Evolutionary conservation across 108 stramenopile genomes (phyloP).

Genomic region (Epithemia pelagica): DNA sequence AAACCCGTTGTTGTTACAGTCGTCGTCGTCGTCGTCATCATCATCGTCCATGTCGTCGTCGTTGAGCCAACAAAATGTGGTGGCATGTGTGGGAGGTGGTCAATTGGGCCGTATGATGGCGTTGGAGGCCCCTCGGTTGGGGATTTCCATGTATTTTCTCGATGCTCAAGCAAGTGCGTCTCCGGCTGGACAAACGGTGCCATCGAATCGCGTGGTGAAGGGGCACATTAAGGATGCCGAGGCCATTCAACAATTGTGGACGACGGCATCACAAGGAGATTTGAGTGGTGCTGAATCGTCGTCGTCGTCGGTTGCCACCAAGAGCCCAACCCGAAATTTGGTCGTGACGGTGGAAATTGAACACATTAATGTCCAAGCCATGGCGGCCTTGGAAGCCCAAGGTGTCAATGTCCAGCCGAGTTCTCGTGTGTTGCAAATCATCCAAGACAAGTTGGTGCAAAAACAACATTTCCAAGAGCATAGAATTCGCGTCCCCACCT

Average conservation of each 20-base stretch:
- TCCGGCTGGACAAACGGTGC: slow-evolving; percentile 63
- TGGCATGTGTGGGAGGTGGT: slow-evolving; percentile 97
- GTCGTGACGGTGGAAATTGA: slow-evolving; percentile 99
- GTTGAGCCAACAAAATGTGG: no score
- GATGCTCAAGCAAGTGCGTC: slow-evolving; percentile 65
- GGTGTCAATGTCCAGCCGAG: slow-evolving; percentile 90
- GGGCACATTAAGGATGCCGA: slow-evolving; percentile 80
- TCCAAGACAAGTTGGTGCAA: slow-evolving; percentile 94
- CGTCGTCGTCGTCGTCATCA: no score
- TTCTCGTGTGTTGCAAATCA: slow-evolving; percentile 74
- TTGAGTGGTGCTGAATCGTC: background rate
- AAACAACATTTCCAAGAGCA: slow-evolving; percentile 81
- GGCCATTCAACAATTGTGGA: slow-evolving; percentile 59
- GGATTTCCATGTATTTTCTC: slow-evolving; percentile 79
- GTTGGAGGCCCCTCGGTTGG: slow-evolving; percentile 90
- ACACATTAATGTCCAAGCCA: slow-evolving; percentile 88
- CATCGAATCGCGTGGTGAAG: slow-evolving; percentile 44
- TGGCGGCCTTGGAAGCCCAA: slow-evolving; percentile 65
- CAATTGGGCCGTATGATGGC: slow-evolving; percentile 99
- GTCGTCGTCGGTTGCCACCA: no score
- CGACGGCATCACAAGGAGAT: slow-evolving; percentile 45
- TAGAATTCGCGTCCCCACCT: slow-evolving; percentile 71
- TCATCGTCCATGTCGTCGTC: no score
- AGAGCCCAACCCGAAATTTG: no score
- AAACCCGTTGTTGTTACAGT: no score